A percentile compares a stretch with the other conserved stretches of the same genome.
These are phyloP conservation scores for Rutstroemia sp. DNA, from an alignment of 2,329 filamentous ascomycete genomes.

Conservation along the genomic window DNA sequence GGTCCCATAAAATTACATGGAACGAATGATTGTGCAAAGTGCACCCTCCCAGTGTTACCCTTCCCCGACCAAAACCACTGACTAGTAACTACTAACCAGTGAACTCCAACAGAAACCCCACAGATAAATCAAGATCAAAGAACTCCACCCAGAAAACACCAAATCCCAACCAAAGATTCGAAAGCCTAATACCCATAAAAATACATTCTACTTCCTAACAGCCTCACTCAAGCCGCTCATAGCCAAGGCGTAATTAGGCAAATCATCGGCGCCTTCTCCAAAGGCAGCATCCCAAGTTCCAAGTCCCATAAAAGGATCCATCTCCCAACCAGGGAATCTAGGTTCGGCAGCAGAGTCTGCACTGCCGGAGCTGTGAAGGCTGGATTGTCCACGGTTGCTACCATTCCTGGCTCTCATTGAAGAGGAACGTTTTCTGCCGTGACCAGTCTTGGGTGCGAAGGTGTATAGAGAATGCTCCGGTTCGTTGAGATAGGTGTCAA, in stretches of 20 bases:
- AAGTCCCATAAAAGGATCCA: slow-evolving; percentile 9
- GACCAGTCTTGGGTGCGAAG: background rate
- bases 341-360: slow-evolving; percentile 1
- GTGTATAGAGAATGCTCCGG: background rate
- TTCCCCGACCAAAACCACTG: too few species aligned
- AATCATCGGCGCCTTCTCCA: background rate
- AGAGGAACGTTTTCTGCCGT: background rate
- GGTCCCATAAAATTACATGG: too few species aligned
- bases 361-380: slow-evolving; percentile 13
- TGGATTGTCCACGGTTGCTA: slow-evolving; percentile 16
- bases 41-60: too few species aligned
- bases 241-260: slow-evolving; percentile 7
- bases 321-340: slow-evolving; percentile 9
- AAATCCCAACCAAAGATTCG: too few species aligned
- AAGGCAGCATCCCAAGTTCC: slow-evolving; percentile 14
- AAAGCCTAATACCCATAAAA: too few species aligned
- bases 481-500: background rate
- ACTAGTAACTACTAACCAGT: too few species aligned
- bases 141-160: too few species aligned
- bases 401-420: slow-evolving; percentile 11
- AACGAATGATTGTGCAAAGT: too few species aligned
- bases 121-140: too few species aligned
- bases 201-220: background rate
- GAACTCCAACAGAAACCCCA: too few species aligned
- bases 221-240: slow-evolving; percentile 14